Evolutionary conservation across 257 asterid species (phyloP), one percentile per base, ranked within the genome.

Genomic region (Nicotiana undulata): DNA sequence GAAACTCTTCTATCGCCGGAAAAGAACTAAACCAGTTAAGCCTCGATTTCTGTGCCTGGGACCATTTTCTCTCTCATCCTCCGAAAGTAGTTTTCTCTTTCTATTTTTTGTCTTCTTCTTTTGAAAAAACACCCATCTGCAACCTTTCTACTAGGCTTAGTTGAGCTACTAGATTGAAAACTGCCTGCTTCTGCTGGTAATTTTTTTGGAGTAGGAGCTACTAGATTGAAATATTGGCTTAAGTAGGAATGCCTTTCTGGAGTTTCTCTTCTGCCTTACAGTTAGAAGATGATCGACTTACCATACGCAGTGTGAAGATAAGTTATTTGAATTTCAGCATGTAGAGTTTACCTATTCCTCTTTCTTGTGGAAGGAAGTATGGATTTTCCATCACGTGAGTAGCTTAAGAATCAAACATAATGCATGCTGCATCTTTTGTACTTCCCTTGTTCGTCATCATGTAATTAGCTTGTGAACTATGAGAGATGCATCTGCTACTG

Each of bases 211-310:
- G n/a, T n/a, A n/a, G n/a, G n/a, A n/a, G n/a, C n/a, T n/a, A n/a
- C n/a, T n/a, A n/a, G n/a, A n/a, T 18, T 11, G 15, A 68, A n/a
- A 68, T n/a, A 68, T 68, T 68, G 76, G 31, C 76, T 37, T 37
- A 67, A 67, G 31, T 67, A 68, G 56, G 77, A 68, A 44, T 68
- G 77, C 20, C 20, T 68, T 68, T 68, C 77, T 68, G 77, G 77
- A 40, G 77, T 40, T 20, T 40, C 56, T 68, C 34, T 63, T 63
- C 34, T 3, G 6, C 44, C 32, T 40, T 68, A 40, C 77, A 40
- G 76, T 68, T n/a, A 40, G 76, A 40, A 40, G 76, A 68, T 68
- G 76, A 37, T 40, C 11, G 44, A 40, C 34, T 22, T 68, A 40
- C 31, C 15, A 68, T 40, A 68, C 11, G 1, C 76, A 68, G 56